These are phyloP conservation scores for Blastocladiella britannica DNA, from an alignment of 192 early-diverging fungal species.

Conservation along the genomic window DNA sequence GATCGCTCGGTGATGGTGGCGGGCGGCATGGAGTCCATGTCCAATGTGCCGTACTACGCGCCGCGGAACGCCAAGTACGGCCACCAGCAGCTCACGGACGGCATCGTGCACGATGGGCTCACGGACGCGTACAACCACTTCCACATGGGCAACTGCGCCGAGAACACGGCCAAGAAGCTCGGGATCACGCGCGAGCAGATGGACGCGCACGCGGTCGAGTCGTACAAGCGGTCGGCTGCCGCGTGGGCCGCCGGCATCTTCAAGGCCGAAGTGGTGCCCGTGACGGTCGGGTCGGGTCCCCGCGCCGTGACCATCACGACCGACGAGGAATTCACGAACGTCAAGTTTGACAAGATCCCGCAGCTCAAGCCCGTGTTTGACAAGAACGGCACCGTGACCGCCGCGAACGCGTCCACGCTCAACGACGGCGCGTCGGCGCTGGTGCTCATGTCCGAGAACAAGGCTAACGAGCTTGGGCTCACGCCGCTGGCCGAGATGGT, in stretches of 20 bases:
- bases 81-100: constrained; percentile 55
- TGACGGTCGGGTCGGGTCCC: constrained; percentile 62
- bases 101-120: constrained; percentile 87
- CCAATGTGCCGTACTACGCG: constrained; percentile 63
- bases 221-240: constrained; percentile 71
- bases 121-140: constrained; percentile 92
- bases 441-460: constrained; percentile 55
- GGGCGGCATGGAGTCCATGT: constrained; percentile 95
- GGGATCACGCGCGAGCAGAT: constrained; percentile 72
- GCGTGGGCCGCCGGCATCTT: constrained; percentile 74
- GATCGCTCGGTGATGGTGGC: constrained; percentile 63
- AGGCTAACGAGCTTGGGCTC: constrained; percentile 49
- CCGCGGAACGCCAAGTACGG: constrained; percentile 52
- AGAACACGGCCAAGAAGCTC: constrained; percentile 72
- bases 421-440: constrained; percentile 93
- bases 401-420: constrained; percentile 83
- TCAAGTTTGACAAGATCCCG: constrained; percentile 75
- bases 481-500: constrained; percentile 76
- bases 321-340: constrained; percentile 89
- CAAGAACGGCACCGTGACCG: constrained; percentile 79
- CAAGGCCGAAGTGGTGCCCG: constrained; percentile 60
- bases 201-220: constrained; percentile 62
- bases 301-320: constrained; percentile 52
- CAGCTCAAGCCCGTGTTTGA: constrained; percentile 59
- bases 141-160: constrained; percentile 53